These are phyloP conservation scores for Curvularia sp. DNA, from an alignment of 2,329 filamentous ascomycete genomes.

Conservation along the genomic window DNA sequence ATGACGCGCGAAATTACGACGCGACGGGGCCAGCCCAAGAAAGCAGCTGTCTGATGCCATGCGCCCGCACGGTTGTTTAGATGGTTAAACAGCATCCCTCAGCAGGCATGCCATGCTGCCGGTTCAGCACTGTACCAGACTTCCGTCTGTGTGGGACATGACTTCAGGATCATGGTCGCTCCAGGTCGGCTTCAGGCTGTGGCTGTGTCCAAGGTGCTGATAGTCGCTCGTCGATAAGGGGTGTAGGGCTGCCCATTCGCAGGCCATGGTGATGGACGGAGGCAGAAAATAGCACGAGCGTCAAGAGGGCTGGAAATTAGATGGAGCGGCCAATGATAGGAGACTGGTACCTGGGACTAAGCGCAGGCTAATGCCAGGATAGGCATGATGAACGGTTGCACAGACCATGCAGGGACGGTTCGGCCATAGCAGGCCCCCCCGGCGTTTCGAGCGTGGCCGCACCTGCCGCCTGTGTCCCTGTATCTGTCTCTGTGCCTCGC, in stretches of 20 bases:
- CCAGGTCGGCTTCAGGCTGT: neutral
- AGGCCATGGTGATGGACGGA: slow-evolving; percentile 22
- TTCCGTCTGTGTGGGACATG: neutral
- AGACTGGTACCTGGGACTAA: slow-evolving; percentile 37
- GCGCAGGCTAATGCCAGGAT: slow-evolving; percentile 26
- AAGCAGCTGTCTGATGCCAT: slow-evolving; percentile 25
- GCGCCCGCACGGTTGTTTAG: slow-evolving; percentile 23
- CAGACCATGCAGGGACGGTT: slow-evolving; percentile 17
- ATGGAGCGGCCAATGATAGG: slow-evolving; percentile 38
- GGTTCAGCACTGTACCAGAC: neutral
- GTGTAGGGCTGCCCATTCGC: slow-evolving; percentile 22
- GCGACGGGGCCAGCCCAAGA: slow-evolving; percentile 24
- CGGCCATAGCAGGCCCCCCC: slow-evolving; percentile 31
- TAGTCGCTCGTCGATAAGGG: slow-evolving; percentile 29
- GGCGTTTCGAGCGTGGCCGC: slow-evolving; percentile 30
- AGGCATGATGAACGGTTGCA: slow-evolving; percentile 36
- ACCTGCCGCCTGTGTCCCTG: slow-evolving; percentile 30
- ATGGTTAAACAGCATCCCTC: neutral
- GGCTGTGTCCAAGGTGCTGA: slow-evolving; percentile 7
- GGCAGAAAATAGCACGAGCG: slow-evolving; percentile 34
- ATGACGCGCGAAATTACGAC: slow-evolving; percentile 39
- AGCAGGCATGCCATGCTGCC: neutral
- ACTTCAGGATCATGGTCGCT: neutral
- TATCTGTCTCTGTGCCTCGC: slow-evolving; percentile 18
- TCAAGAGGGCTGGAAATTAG: slow-evolving; percentile 36